Base-by-base conservation (phyloP, 2,329 filamentous ascomycete species). In the Tolypocladium pustulatum region DNA sequence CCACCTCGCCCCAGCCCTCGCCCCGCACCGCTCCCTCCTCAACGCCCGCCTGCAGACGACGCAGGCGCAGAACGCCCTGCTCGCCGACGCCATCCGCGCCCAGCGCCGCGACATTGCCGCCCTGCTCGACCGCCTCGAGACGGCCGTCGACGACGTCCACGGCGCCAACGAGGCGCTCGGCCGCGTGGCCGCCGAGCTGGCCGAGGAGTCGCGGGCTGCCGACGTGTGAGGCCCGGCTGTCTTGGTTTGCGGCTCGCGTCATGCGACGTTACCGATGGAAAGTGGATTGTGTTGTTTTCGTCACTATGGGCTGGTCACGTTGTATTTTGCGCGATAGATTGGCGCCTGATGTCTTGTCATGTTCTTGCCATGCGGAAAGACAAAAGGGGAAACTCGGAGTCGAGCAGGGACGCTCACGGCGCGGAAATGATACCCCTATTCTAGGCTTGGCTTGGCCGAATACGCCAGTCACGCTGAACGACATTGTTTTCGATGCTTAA, bases 61-160 rank as follows among this genome's bases (percentile, higher is more conserved):
- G 51, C 81, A 85, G 67, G 74, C 77, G 20, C 76, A 80, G 65
- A 87, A 87, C 67, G 78, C 79, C 17, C 73, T 71, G 7, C 71
- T 86, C 22, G 80, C 77, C 59, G 76, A 76, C 51, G 76, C 78
- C 57, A 74, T 87, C 15, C 70, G 72, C 56, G 70, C 67, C 46
- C 84, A 87, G 74, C 76, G 81, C 61, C 71, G 70, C 1, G 83
- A 86, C 71, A 79, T 84, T 40, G 78, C 78, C 57, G 70, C 68
- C 25, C 71, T 87, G 46, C 69, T 85, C 27, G 70, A 64, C 2
- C 69, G 72, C 15, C 73, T 85, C 15, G 82, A 85, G 65, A 72
- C 70, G 34, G 74, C 78, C 8, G 74, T 84, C 36, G 75, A 73
- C 49, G 84, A 87, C 66, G 74, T 86, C 41, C 76, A 78, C 58